Conservation (phyloP, 2,329 filamentous ascomycete species). For the Pyrenophora graminea region DNA sequence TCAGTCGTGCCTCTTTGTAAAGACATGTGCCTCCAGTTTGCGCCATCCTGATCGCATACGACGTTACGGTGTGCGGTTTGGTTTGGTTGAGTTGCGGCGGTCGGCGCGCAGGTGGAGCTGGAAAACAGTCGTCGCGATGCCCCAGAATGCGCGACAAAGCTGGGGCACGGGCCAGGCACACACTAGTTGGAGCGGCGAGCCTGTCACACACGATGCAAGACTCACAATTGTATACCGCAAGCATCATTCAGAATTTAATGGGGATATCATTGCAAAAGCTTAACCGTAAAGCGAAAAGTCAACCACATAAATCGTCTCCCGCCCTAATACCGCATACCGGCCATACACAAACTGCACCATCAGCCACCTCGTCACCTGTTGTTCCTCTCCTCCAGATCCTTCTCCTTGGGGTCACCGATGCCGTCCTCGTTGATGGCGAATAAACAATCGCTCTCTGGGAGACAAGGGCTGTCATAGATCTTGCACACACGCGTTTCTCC, state of each 20-base stretch:
- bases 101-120: constrained; percentile 29
- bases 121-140: constrained; percentile 39
- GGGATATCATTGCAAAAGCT: too few species aligned
- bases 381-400: constrained; percentile 79
- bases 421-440: constrained; percentile 98
- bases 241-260: too few species aligned
- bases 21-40: constrained; percentile 65
- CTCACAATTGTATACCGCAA: too few species aligned
- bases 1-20: constrained; percentile 86
- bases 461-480: constrained; percentile 97
- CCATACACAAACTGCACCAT: too few species aligned
- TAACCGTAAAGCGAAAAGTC: too few species aligned
- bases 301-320: too few species aligned
- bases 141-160: constrained; percentile 21
- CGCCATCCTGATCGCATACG: constrained; percentile 71
- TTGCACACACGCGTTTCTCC: constrained; percentile 97
- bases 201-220: too few species aligned
- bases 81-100: constrained; percentile 18
- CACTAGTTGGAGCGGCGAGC: too few species aligned
- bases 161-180: constrained; percentile 23
- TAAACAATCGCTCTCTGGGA: constrained; percentile 93
- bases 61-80: constrained; percentile 17
- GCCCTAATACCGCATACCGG: too few species aligned
- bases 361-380: constrained; percentile 17
- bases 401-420: constrained; percentile 92